Evolutionary conservation across 495 filamentous ascomycete genomes (phyloP).

Genomic region (Copromyces sp.): DNA sequence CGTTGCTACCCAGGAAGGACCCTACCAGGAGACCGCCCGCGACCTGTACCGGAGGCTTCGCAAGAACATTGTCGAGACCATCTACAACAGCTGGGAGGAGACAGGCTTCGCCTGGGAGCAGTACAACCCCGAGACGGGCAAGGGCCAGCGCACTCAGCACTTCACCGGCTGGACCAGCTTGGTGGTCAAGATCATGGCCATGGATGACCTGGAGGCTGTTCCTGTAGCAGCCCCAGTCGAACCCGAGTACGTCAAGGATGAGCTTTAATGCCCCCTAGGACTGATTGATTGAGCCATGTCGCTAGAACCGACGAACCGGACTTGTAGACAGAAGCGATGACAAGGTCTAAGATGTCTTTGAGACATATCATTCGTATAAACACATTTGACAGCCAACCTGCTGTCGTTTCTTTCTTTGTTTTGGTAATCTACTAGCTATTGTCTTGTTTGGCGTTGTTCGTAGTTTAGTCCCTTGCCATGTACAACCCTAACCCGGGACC

Average conservation of each 20-base stretch:
- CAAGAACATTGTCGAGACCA: constrained; percentile 77
- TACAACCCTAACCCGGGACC: background rate
- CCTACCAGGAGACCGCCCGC: constrained; percentile 59
- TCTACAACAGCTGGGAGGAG: constrained; percentile 76
- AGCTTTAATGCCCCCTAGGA: background rate
- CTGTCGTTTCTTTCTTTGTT: background rate
- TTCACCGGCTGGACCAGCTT: constrained; percentile 98
- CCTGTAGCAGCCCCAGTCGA: background rate
- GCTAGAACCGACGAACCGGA: background rate
- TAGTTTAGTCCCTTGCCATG: background rate
- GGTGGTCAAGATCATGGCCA: constrained; percentile 94
- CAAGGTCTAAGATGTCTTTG: background rate
- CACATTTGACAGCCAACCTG: background rate
- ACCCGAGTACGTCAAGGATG: background rate
- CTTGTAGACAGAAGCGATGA: background rate
- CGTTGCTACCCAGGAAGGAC: constrained; percentile 47
- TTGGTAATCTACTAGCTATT: background rate
- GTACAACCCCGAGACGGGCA: constrained; percentile 88
- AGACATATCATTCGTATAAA: background rate
- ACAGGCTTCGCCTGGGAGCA: constrained; percentile 99
- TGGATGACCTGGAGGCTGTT: constrained; percentile 39
- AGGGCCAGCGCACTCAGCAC: constrained; percentile 90
- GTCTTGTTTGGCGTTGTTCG: background rate
- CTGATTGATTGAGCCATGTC: background rate
- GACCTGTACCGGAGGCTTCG: constrained; percentile 68